These are phyloP conservation scores for Cyclotella cryptica DNA, from an alignment of 108 stramenopile genomes.

Conservation along the genomic window DNA sequence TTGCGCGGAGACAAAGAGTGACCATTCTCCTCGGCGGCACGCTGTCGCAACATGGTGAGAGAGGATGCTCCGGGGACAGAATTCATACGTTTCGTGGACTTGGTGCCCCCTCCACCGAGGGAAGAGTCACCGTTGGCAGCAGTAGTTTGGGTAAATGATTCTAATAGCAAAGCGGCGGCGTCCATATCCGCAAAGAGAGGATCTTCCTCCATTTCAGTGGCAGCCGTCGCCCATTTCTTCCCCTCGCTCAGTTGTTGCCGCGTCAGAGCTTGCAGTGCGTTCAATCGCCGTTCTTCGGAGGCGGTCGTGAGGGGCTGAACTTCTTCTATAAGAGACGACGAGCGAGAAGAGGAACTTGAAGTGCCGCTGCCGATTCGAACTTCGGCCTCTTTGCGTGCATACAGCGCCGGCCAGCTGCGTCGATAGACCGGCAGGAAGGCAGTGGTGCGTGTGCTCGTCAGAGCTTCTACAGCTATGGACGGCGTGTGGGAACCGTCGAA, in stretches of 20 bases:
- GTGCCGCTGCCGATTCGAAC: neutral
- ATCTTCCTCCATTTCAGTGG: constrained; percentile 12
- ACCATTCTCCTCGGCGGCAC: constrained; percentile 36
- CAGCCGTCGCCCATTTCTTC: neutral
- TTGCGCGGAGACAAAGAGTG: constrained; percentile 31
- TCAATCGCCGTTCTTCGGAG: constrained; percentile 41
- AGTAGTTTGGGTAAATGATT: constrained; percentile 24
- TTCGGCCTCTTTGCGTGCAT: constrained; percentile 6
- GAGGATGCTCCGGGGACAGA: constrained; percentile 45
- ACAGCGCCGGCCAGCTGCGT: neutral
- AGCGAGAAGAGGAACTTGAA: neutral
- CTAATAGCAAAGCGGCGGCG: constrained; percentile 48
- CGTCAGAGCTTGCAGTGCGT: constrained; percentile 41
- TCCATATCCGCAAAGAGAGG: constrained; percentile 43
- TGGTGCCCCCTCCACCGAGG: neutral
- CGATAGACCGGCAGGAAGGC: constrained; percentile 11
- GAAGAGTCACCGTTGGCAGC: neutral
- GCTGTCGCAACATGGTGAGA: constrained; percentile 32
- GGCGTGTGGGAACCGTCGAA: neutral
- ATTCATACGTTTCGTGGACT: constrained; percentile 37
- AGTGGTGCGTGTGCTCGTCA: neutral
- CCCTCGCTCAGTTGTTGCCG: constrained; percentile 19
- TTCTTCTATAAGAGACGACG: constrained; percentile 33
- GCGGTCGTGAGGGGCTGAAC: constrained; percentile 44
- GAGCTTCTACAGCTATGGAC: constrained; percentile 2